Evolutionary conservation across 1,139 yeast genomes (phyloP), one percentile per base, ranked within the genome.

Genomic region (Oligophagozyma castellii): DNA sequence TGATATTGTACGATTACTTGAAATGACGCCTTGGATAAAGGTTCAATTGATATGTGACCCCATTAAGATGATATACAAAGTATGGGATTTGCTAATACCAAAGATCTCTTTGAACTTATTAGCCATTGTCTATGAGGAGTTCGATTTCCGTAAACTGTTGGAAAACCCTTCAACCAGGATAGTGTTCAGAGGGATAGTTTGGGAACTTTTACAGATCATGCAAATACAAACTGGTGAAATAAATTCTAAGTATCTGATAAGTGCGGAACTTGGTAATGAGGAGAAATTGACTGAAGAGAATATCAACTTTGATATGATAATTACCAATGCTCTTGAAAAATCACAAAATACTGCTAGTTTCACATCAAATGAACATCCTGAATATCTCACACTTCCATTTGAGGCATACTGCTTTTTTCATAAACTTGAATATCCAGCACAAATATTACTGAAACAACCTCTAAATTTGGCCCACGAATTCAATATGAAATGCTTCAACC

Each of bases 391-490:
- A 2, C 22, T 46, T 12, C 42, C 48, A 5, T 46, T 42, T 36
- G 52, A 46, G 34, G 42, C 49, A 5, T 45, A 46, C 23, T 46
- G 49, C 28, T 46, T 45, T 29, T 44, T 42, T 26, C 48, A 46
- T 19, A 38, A 44, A 18, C 32, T 44, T 14, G 52, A 45, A 26
- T 45, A 35, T 30, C 52, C 52, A 5, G 44, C 48, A 5, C 39
- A 46, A 14, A 32, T 46, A 3, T 30, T 46, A 15, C 31, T 46
- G 12, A 33, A 36, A 4, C 51, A 45, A 23, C 44, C 48, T 4
- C 35, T 44, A n/a, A 24, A 30, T 3, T 26, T 46, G 24, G 46
- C 47, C 4, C 39, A 36, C 11, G 32, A 24, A n/a, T 42, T 35
- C 25, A 33, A 31, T 12, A 33, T 37, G 5, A 28, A 35, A 3